Conservation (phyloP, 2,329 filamentous ascomycete species). For the Chaetomium sp. region DNA sequence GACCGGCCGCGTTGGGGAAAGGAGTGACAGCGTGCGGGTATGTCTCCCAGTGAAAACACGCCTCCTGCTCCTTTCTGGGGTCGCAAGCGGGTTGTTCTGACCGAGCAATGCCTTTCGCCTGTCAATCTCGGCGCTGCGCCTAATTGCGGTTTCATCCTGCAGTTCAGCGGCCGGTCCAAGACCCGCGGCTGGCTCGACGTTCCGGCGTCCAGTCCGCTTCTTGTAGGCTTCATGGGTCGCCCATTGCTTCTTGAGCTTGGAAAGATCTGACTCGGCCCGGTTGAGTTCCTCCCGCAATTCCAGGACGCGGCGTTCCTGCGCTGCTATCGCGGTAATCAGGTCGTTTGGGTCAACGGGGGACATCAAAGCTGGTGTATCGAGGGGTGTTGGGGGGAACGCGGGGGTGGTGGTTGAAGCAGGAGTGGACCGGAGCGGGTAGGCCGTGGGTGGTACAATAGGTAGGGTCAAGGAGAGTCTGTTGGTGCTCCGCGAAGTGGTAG, state of each 20-base stretch:
- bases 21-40: conserved; percentile 64
- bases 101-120: conserved; percentile 60
- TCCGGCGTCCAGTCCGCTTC: conserved; percentile 65
- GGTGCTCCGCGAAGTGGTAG: conserved; percentile 46
- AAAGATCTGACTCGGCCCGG: conserved; percentile 72
- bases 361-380: conserved; percentile 36
- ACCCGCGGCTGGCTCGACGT: conserved; percentile 52
- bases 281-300: conserved; percentile 87
- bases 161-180: conserved; percentile 18
- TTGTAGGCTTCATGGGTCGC: conserved; percentile 67
- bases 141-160: conserved; percentile 32
- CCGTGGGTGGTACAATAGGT: conserved; percentile 51
- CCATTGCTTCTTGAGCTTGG: conserved; percentile 77
- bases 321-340: conserved; percentile 83
- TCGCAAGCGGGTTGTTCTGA: conserved; percentile 37
- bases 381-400: conserved; percentile 46
- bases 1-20: conserved; percentile 59
- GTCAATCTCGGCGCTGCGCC: conserved; percentile 58
- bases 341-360: conserved; percentile 52
- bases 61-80: conserved; percentile 40
- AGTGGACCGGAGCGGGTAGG: conserved; percentile 45
- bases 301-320: conserved; percentile 83
- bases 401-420: conserved; percentile 37
- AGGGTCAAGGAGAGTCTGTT: conserved; percentile 56
- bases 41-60: conserved; percentile 64